phyloP scores from a whole-genome alignment of 768 basidiomycete species.

The Exidia glandulosa region DNA sequence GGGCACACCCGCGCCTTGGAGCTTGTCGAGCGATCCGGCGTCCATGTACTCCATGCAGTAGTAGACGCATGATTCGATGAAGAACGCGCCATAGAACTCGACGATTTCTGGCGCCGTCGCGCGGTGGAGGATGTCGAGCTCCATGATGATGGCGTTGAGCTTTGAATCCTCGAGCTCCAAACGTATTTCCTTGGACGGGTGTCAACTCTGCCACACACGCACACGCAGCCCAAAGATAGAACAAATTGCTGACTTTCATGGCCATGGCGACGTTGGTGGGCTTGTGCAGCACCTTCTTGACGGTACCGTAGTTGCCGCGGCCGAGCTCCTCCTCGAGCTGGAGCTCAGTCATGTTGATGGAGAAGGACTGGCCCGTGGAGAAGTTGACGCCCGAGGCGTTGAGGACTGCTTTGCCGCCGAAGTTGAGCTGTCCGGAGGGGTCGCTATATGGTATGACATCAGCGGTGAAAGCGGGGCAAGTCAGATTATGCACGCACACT shows the following conservation, averaged over 20 bases:
- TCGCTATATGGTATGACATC: conserved; percentile 42
- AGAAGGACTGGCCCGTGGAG: conserved; percentile 78
- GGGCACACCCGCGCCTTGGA: conserved; percentile 45
- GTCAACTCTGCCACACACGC: too few relatives aligned
- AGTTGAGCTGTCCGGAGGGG: conserved; percentile 91
- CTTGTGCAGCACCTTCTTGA: conserved; percentile 88
- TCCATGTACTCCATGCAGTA: conserved; percentile 99
- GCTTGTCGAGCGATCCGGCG: conserved; percentile 86
- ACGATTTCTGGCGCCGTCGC: conserved; percentile 87
- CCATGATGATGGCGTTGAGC: conserved; percentile 95
- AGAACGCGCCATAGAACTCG: conserved; percentile 98
- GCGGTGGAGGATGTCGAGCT: conserved; percentile 94
- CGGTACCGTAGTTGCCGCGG: conserved; percentile 93
- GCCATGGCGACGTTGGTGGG: conserved; percentile 96
- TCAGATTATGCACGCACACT: conserved; percentile 47
- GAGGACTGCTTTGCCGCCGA: conserved; percentile 84
- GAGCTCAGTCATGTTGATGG: conserved; percentile 92
- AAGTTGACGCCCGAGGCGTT: conserved; percentile 86
- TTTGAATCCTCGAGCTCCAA: conserved; percentile 90
- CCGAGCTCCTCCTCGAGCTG: conserved; percentile 89
- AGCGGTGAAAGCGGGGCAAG: background rate
- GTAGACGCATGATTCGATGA: conserved; percentile 99
- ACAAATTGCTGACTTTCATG: conserved; percentile 68
- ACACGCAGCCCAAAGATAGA: background rate
- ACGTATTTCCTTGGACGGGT: conserved; percentile 76